These are phyloP conservation scores for Schizophyllum amplum DNA, from an alignment of 1,284 basidiomycete genomes.

Conservation along the genomic window DNA sequence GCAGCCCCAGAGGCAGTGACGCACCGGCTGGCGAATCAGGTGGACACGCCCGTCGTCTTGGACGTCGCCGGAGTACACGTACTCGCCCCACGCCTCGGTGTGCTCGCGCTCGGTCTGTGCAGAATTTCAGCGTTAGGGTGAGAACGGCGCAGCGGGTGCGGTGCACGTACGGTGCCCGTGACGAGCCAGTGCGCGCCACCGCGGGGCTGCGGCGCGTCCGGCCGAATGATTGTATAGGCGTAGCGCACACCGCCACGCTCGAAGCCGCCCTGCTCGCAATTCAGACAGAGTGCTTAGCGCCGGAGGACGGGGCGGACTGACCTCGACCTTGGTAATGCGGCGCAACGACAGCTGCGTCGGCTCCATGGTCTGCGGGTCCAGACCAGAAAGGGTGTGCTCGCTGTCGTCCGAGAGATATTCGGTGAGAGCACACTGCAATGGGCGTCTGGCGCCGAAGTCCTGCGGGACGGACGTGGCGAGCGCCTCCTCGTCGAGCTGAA, in stretches of 20 bases:
- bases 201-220: not conserved
- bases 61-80: constrained; percentile 32
- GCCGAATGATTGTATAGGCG: not conserved
- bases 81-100: constrained; percentile 40
- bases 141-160: not conserved
- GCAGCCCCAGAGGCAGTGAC: constrained; percentile 15
- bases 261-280: too few relatives aligned
- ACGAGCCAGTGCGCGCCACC: constrained; percentile 12
- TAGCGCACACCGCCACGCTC: constrained; percentile 4
- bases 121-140: constrained; percentile 5
- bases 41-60: constrained; percentile 30
- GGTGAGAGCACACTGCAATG: constrained; percentile 34
- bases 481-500: not conserved
- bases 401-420: constrained; percentile 14
- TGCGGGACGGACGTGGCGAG: constrained; percentile 6
- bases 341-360: too few relatives aligned
- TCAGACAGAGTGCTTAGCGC: too few relatives aligned
- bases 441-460: constrained; percentile 28
- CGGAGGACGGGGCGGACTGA: too few relatives aligned
- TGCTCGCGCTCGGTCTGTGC: constrained; percentile 34
- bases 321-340: too few relatives aligned
- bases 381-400: constrained; percentile 1
- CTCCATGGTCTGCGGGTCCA: too few relatives aligned
- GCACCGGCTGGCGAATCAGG: constrained; percentile 35
- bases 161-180: constrained; percentile 14